These are phyloP conservation scores for Dryas alaskensis DNA, from an alignment of 306 rosid genomes.

Conservation along the genomic window DNA sequence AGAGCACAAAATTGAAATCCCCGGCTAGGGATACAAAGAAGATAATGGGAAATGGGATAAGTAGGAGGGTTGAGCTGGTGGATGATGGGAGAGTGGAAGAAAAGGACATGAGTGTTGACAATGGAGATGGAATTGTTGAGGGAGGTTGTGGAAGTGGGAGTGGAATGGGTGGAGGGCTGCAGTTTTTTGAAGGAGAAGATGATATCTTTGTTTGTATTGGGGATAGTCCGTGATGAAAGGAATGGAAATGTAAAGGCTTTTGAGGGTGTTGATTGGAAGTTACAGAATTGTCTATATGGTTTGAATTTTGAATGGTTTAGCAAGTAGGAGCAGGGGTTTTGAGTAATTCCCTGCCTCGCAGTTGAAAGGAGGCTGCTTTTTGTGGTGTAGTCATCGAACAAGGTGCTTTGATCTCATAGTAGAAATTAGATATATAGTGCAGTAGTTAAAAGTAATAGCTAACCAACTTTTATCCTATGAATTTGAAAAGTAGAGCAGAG, in stretches of 20 bases:
- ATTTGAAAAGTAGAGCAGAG: background rate
- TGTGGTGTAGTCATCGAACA: background rate
- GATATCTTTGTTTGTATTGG: constrained; percentile 41
- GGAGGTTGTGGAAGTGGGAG: constrained; percentile 4
- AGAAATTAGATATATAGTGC: background rate
- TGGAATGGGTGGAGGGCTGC: constrained; percentile 37
- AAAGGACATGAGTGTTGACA: background rate
- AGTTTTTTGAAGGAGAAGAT: constrained; percentile 39
- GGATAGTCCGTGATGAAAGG: constrained; percentile 14
- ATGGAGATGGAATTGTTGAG: constrained; percentile 2
- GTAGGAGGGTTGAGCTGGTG: constrained; percentile 3
- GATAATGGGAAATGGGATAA: constrained; percentile 28
- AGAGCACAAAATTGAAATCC: constrained; percentile 39
- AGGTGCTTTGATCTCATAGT: background rate
- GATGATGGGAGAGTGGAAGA: constrained; percentile 4
- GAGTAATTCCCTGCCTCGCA: background rate
- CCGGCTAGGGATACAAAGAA: constrained; percentile 32
- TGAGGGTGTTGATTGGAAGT: background rate
- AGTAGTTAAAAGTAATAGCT: background rate
- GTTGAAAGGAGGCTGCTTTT: background rate
- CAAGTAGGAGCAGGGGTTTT: background rate
- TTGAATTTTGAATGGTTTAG: background rate
- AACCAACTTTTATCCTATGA: background rate
- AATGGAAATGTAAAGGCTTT: constrained; percentile 6
- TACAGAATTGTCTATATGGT: background rate